These are phyloP conservation scores for Eucalyptus fibrosa DNA, from an alignment of 345 rosid species.

Conservation along the genomic window DNA sequence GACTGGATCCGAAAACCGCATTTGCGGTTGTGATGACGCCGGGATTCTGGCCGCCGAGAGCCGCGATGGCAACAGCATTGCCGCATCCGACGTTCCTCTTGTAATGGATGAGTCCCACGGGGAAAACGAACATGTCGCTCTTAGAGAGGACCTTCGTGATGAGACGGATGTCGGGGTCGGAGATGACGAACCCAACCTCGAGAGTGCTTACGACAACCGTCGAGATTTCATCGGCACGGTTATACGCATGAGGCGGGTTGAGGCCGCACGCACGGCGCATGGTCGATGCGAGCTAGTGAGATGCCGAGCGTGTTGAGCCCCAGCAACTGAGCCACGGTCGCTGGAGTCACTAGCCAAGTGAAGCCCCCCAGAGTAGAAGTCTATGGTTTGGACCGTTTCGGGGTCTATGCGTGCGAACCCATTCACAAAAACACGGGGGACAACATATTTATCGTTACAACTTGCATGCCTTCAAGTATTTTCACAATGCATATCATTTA, in stretches of 20 bases:
- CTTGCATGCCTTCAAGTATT: not conserved
- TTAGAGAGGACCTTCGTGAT: not conserved
- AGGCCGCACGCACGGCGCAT: not conserved
- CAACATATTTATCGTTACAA: not conserved
- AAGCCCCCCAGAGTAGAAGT: conserved; percentile 1
- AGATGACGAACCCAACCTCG: conserved; percentile 1
- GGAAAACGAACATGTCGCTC: conserved; percentile 8
- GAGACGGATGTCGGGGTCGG: not conserved
- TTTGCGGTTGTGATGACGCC: not conserved
- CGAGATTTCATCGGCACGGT: not conserved
- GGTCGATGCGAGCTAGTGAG: not conserved
- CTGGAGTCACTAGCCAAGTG: not conserved
- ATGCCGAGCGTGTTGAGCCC: conserved; percentile 2
- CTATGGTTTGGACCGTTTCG: not conserved
- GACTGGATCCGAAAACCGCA: not conserved
- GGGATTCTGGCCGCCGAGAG: not conserved
- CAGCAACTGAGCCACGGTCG: not conserved
- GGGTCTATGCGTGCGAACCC: not conserved
- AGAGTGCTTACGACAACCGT: not conserved
- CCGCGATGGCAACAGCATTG: not conserved
- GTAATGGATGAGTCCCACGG: not conserved
- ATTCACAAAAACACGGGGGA: not conserved
- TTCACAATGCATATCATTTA: not conserved
- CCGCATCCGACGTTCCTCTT: not conserved
- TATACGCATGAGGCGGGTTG: not conserved